Conservation (phyloP, 78 protist species). For the Dictyostelium discoideum region DNA sequence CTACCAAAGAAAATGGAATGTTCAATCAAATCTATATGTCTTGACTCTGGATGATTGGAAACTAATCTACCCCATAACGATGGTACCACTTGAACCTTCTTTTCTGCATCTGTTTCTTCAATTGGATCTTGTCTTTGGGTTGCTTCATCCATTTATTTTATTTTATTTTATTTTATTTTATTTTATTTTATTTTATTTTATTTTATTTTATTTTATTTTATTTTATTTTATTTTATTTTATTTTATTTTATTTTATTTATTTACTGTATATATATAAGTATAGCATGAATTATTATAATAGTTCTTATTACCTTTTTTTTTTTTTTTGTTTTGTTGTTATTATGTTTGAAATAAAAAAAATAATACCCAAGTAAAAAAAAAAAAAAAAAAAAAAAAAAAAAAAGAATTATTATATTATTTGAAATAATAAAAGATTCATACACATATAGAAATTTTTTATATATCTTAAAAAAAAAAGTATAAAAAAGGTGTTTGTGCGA, state of each 20-base stretch:
- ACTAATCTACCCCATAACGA: constrained; percentile 60
- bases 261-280: background rate
- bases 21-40: constrained; percentile 7
- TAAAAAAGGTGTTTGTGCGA: background rate
- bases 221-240: no score
- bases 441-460: background rate
- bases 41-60: constrained; percentile 32
- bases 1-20: constrained; percentile 34
- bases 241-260: background rate
- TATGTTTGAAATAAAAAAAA: no score
- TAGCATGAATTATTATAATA: background rate
- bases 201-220: background rate
- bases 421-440: background rate
- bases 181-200: no score
- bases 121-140: background rate
- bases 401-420: background rate
- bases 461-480: background rate
- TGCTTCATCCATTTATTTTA: background rate
- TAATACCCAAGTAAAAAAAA: background rate
- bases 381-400: background rate
- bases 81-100: background rate
- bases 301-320: no score
- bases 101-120: background rate
- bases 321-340: no score
- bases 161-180: background rate